A percentile compares a stretch with the other conserved stretches of the same genome.
phyloP scores from a whole-genome alignment of 148 eudicot species.

The Silene uniflora region DNA sequence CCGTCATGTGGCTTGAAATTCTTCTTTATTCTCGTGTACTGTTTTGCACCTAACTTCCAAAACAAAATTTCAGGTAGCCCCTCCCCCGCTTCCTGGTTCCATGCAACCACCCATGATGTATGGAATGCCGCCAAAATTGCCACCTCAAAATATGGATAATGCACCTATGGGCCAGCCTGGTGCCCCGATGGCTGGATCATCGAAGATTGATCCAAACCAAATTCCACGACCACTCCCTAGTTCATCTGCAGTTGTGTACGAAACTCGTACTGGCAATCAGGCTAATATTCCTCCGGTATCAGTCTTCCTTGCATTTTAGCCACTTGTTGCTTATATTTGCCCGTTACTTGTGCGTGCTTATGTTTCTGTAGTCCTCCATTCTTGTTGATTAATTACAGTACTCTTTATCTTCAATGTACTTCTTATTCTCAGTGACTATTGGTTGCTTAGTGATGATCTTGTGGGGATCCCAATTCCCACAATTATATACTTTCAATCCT shows the following conservation, averaged over 20 bases:
- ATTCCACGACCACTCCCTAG: constrained; percentile 85
- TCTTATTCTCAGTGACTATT: neutral
- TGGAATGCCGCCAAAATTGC: constrained; percentile 69
- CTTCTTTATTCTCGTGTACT: neutral
- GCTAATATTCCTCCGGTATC: constrained; percentile 92
- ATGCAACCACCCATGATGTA: constrained; percentile 62
- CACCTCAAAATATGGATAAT: constrained; percentile 61
- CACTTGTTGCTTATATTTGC: neutral
- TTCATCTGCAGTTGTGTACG: constrained; percentile 62
- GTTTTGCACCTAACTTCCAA: constrained; percentile 22
- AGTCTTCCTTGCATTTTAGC: neutral
- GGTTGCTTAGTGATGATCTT: neutral
- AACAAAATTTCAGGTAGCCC: constrained; percentile 48
- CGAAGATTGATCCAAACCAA: constrained; percentile 91
- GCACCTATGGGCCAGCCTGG: constrained; percentile 61
- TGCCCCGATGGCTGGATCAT: constrained; percentile 48
- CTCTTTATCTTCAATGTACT: neutral
- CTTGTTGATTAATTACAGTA: neutral
- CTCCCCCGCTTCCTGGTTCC: constrained; percentile 66
- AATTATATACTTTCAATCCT: neutral
- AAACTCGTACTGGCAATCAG: constrained; percentile 87
- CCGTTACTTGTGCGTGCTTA: constrained; percentile 3
- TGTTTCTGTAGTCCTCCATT: neutral
- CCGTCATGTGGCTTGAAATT: neutral
- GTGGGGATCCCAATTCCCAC: neutral